Percentiles rank a stretch among this genome's conserved stretches.
Evolutionary conservation across 768 basidiomycete species (phyloP).

Genomic region (Mycena venus): DNA sequence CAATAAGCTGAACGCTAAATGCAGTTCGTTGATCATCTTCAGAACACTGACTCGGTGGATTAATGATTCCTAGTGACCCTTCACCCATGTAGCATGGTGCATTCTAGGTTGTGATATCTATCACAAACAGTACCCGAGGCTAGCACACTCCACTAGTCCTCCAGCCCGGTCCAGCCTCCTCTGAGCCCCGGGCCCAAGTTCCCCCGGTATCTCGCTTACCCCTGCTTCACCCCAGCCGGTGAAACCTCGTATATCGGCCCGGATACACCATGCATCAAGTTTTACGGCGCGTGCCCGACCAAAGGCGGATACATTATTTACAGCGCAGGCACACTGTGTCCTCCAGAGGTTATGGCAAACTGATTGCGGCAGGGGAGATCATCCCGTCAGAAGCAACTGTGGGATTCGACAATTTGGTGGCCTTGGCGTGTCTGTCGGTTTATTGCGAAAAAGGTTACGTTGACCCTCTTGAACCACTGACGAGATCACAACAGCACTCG

Average conservation of each 20-base stretch:
- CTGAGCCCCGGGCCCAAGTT: too few species aligned
- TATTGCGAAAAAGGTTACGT: background rate
- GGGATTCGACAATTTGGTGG: background rate
- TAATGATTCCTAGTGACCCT: background rate
- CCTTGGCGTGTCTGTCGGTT: background rate
- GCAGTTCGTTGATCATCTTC: slow-evolving; percentile 17
- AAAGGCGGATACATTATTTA: background rate
- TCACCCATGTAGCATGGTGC: background rate
- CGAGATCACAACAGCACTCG: background rate
- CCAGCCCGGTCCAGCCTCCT: background rate
- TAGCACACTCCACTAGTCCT: background rate
- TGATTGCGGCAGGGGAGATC: background rate
- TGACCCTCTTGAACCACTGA: background rate
- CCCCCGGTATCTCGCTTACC: background rate
- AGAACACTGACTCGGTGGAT: background rate
- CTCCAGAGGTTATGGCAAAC: background rate
- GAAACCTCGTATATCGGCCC: slow-evolving; percentile 10
- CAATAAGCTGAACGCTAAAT: slow-evolving; percentile 17
- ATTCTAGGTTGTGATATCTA: background rate
- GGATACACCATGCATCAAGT: slow-evolving; percentile 3
- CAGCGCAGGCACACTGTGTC: background rate
- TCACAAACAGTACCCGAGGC: background rate
- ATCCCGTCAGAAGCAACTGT: background rate
- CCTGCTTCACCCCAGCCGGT: slow-evolving; percentile 8
- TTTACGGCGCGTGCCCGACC: slow-evolving; percentile 3